phyloP scores from a whole-genome alignment of 805 yeast genomes.

The Candida coleopterorum region DNA sequence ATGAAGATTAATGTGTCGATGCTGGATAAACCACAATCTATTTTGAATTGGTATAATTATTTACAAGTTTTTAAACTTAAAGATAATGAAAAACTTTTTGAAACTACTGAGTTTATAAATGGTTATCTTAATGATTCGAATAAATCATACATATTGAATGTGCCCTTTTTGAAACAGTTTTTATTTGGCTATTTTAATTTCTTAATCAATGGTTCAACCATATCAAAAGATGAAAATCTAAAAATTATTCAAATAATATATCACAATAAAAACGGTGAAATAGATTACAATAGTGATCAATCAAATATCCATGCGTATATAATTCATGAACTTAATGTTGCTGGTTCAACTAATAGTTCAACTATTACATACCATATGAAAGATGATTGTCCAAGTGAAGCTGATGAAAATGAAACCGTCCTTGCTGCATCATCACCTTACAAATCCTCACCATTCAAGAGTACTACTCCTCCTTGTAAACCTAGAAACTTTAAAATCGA shows the following conservation, averaged over 20 bases:
- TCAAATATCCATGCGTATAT: conserved; percentile 19
- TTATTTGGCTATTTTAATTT: conserved; percentile 36
- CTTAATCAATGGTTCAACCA: conserved; percentile 25
- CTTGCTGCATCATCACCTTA: conserved; percentile 38
- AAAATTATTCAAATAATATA: conserved; percentile 28
- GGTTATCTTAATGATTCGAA: conserved; percentile 20
- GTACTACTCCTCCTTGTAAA: conserved; percentile 6
- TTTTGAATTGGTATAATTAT: conserved; percentile 26
- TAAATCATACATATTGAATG: conserved; percentile 19
- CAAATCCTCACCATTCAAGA: conserved; percentile 17
- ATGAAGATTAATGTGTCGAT: conserved; percentile 17
- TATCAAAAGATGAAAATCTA: conserved; percentile 15
- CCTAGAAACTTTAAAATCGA: conserved; percentile 7
- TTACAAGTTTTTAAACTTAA: conserved; percentile 10
- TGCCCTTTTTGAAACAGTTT: conserved; percentile 35
- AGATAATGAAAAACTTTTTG: conserved; percentile 8
- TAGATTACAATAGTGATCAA: conserved; percentile 9
- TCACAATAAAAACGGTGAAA: conserved; percentile 13
- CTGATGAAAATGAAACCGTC: conserved; percentile 38
- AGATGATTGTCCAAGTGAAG: conserved; percentile 7
- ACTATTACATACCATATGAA: neutral
- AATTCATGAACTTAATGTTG: conserved; percentile 18
- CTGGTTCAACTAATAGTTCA: conserved; percentile 6
- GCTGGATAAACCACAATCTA: conserved; percentile 3
- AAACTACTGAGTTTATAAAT: conserved; percentile 22